A percentile compares a stretch with the other conserved stretches of the same genome.
Evolutionary conservation across 1,139 yeast species (phyloP).

Genomic region (Debaryomycetaceae sp.): DNA sequence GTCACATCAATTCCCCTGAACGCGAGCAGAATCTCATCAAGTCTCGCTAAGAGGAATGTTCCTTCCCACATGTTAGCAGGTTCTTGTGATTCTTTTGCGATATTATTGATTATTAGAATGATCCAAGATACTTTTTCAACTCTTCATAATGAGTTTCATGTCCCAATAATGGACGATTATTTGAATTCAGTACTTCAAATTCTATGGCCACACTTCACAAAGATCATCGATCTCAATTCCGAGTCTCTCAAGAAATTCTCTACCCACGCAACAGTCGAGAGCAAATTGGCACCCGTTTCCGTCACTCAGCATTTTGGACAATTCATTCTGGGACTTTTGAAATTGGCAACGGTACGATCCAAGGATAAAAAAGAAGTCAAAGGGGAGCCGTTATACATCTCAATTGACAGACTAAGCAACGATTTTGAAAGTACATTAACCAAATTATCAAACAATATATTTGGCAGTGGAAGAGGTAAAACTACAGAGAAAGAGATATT

Average conservation of each 20-base stretch:
- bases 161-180: slow-evolving; percentile 75
- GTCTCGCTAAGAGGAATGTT: slow-evolving; percentile 17
- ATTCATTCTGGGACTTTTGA: slow-evolving; percentile 67
- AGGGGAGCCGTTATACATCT: slow-evolving; percentile 71
- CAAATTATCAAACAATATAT: slow-evolving; percentile 49
- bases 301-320: slow-evolving; percentile 80
- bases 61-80: slow-evolving; percentile 18
- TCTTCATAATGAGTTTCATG: slow-evolving; percentile 57
- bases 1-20: slow-evolving; percentile 27
- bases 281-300: slow-evolving; percentile 50
- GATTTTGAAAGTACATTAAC: slow-evolving; percentile 80
- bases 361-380: slow-evolving; percentile 14
- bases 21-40: slow-evolving; percentile 12
- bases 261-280: slow-evolving; percentile 22
- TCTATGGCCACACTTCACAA: slow-evolving; percentile 86
- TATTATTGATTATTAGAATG: slow-evolving; percentile 71
- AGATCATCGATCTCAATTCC: slow-evolving; percentile 71
- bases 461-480: slow-evolving; percentile 34
- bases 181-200: slow-evolving; percentile 61
- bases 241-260: slow-evolving; percentile 54
- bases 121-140: slow-evolving; percentile 62
- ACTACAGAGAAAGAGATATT: slow-evolving; percentile 61
- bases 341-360: slow-evolving; percentile 37
- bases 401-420: slow-evolving; percentile 64
- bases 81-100: slow-evolving; percentile 72